Base-by-base conservation (phyloP, 179 eudicot genomes). In the Gypsophila paniculata region DNA sequence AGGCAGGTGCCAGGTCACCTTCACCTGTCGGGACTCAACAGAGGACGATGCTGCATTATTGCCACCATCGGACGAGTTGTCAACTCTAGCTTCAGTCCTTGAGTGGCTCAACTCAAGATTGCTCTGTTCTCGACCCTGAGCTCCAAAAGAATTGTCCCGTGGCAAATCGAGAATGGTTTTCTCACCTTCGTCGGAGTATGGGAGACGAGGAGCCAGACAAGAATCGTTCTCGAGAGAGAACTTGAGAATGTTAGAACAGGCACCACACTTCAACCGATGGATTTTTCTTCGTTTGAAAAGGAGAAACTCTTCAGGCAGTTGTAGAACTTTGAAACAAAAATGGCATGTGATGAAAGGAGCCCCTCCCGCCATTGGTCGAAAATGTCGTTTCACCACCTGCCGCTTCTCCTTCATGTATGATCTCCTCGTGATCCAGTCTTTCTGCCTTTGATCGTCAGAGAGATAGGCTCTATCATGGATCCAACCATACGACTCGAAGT, bases 281-380 rank as follows among this genome's bases (percentile, higher is more conserved):
- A 36, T 81, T 78, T 70, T 78, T 71, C 78, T 84, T 72, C 81
- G 81, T 68, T 74, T 80, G 55, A 83, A 78, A 49, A 80, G 71
- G 61, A 90, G 87, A 77, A 88, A 86, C 65, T 86, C 89, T 61
- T 63, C 73, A 39, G 98, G 96, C 13, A 93, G 75, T 74, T 85
- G 92, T 44, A 93, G 80, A 42, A 93, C 48, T 36, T 71, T 74
- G 22, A 55, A 80, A 84, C 98, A 93, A 26, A 66, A 61, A 69
- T 84, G 79, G 80, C 98, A 93, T 51, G 83, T 65, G 44, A 93
- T 68, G 39, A 89, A 78, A 57, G 98, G 98, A 63, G 95, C 87
- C 0, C 87, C 98, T 29, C 92, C 88, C 69, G 87, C 83, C 55
- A 85, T 61, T 0, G 95, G 96, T 67, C 82, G 76, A 57, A 87